Conservation (phyloP, 2,329 filamentous ascomycete species). For the Trichoderma sp. region DNA sequence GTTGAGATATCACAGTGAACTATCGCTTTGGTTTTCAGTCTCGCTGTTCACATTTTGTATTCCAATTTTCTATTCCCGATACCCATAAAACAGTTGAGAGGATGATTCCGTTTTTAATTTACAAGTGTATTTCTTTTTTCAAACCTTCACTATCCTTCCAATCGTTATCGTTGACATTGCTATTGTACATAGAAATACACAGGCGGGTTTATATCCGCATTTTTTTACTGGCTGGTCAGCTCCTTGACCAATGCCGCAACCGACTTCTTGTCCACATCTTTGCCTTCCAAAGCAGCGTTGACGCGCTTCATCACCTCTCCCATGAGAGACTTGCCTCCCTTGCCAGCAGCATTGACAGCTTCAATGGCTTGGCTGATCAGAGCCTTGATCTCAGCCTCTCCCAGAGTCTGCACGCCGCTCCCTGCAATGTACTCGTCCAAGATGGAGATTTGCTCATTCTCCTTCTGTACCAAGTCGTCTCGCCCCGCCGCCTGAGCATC, state of each 20-base stretch:
- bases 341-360: slow-evolving; percentile 46
- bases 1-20: neutral
- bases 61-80: neutral
- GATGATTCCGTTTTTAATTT: neutral
- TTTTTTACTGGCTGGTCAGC: slow-evolving; percentile 25
- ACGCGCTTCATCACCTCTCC: slow-evolving; percentile 64
- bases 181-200: slow-evolving; percentile 6
- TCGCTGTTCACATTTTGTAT: neutral
- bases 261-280: slow-evolving; percentile 60
- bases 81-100: neutral
- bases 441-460: slow-evolving; percentile 62
- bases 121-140: neutral
- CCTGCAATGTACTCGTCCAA: slow-evolving; percentile 62
- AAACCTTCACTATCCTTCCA: neutral
- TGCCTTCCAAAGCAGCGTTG: slow-evolving; percentile 55
- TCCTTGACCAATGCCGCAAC: slow-evolving; percentile 62
- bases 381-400: slow-evolving; percentile 55
- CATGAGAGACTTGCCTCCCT: slow-evolving; percentile 45
- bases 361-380: slow-evolving; percentile 53
- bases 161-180: neutral
- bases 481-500: slow-evolving; percentile 65
- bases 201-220: neutral
- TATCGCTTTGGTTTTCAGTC: neutral
- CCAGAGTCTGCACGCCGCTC: slow-evolving; percentile 58
- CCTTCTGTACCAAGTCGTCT: slow-evolving; percentile 67